Base-by-base conservation (phyloP, 129 eudicot species). In the Scalesia atractyloides region DNA sequence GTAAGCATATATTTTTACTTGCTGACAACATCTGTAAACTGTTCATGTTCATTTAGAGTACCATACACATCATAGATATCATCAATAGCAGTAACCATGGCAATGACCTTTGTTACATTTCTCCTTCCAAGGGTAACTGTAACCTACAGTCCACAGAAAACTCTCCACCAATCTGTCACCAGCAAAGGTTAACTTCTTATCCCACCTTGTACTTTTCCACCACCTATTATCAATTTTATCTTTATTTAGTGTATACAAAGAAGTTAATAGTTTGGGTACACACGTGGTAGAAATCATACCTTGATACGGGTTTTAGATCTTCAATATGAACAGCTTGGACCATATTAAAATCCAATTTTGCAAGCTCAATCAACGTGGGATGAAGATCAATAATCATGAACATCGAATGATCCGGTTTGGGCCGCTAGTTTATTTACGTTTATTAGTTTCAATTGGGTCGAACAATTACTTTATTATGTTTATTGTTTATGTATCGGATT, bases 41-140 rank as follows among this genome's bases (percentile, higher is more conserved):
- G 30, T 56, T 74, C 73, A 54, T 78, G 79, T 30, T 84, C 89
- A 2, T 78, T 73, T 30, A 81, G 48, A 9, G 79, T 77, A 47
- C 83, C 86, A 41, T 57, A 84, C 6, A 80, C 79, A 68, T 85
- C 89, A 50, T 85, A 85, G 49, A 73, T 48, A 73, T 85, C 89
- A 48, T 84, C 89, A 6, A 81, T 72, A 0, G 77, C 74, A 2
- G 83, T 68, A 13, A 72, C 52, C 2, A 78, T 9, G 52, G 77
- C 34, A 11, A 16, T 46, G 22, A 52, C 47, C 50, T 74, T 70
- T 33, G 76, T 66, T 41, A 67, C 1, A 2, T 54, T 33, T 34
- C 52, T 74, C 50, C 88, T 84, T 63, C 63, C 79, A 33, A 2
- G 1, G 52, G 37, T 60, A 70, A 51, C 7, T 18, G 2, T 47